Base-by-base conservation (phyloP, 2,329 filamentous ascomycete species). In the Camillea tinctor region DNA sequence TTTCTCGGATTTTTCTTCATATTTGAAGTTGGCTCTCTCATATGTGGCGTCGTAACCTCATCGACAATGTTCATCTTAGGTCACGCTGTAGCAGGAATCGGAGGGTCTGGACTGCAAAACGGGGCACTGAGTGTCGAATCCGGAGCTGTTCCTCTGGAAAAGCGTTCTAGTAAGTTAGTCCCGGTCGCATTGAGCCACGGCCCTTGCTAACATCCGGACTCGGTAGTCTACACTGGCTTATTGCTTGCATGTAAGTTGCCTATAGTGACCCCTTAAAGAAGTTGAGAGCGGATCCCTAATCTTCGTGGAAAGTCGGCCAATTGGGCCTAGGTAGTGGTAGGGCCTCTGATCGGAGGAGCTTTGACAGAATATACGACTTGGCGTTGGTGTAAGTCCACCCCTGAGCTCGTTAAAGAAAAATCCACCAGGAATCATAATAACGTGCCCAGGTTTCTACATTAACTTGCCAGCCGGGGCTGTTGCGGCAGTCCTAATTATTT, bases 11-110 rank as follows among this genome's bases (percentile, higher is more conserved):
- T 81, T 50, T 74, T 87, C 24, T 64, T 71, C 40, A 57, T 85
- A 49, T 87, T 88, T 62, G 83, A 86, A 66, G 21, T 85, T 0
- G 85, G 85, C 1, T 84, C 81, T 0, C 64, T 83, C 3, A 69
- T 88, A n/a, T 87, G 84, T 62, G 84, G 73, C 57, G 63, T 77
- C 55, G 79, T 84, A 0, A 73, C 68, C 0, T 80, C 75, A 9
- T 83, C 81, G 0, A 64, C 71, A 0, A 82, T 82, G 74, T 77
- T 87, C 56, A 87, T 87, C 56, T 68, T 81, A 8, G 83, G 84
- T 1, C 78, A 84, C 4, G 80, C 81, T 2, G 71, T 87, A 2
- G 81, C 84, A 0, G 85, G 84, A 0, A 62, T 80, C 0, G 84
- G 84, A 1, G 76, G 75, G 1, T 77, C 83, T 1, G 85, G 80